Percentiles rank a stretch among this genome's conserved stretches.
Evolutionary conservation across 2,329 filamentous ascomycete species (phyloP).

Genomic region (Huntiella decipiens): DNA sequence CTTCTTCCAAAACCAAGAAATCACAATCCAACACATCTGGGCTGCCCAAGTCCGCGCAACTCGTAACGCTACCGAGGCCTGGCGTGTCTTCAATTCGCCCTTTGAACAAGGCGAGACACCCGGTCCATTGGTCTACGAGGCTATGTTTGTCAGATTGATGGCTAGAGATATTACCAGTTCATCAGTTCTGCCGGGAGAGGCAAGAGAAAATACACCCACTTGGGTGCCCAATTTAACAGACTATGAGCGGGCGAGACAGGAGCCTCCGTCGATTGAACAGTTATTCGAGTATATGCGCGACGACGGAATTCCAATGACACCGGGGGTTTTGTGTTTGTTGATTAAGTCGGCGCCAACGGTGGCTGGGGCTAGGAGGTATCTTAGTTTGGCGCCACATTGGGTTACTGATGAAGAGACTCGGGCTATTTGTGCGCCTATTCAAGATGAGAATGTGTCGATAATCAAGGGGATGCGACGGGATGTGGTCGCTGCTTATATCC

Average conservation of each 20-base stretch:
- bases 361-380: conserved; percentile 2
- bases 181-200: conserved; percentile 13
- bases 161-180: conserved; percentile 16
- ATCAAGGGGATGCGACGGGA: conserved; percentile 7
- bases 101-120: conserved; percentile 20
- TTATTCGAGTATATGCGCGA: conserved; percentile 40
- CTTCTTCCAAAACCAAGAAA: background rate
- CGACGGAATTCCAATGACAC: conserved; percentile 28
- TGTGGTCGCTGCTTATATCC: conserved; percentile 11
- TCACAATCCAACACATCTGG: conserved; percentile 21
- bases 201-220: conserved; percentile 12
- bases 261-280: conserved; percentile 37
- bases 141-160: conserved; percentile 41
- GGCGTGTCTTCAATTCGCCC: conserved; percentile 28
- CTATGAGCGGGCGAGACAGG: conserved; percentile 43
- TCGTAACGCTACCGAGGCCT: conserved; percentile 41
- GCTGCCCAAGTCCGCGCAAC: conserved; percentile 38
- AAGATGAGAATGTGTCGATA: background rate
- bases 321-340: conserved; percentile 34
- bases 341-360: conserved; percentile 28
- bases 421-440: conserved; percentile 11
- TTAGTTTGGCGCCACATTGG: background rate
- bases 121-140: conserved; percentile 29
- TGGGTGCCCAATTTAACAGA: conserved; percentile 33
- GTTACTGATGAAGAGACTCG: conserved; percentile 3